A percentile compares a stretch with the other conserved stretches of the same genome.
Evolutionary conservation across 768 basidiomycete genomes (phyloP).

Genomic region (Amanita rimosa): DNA sequence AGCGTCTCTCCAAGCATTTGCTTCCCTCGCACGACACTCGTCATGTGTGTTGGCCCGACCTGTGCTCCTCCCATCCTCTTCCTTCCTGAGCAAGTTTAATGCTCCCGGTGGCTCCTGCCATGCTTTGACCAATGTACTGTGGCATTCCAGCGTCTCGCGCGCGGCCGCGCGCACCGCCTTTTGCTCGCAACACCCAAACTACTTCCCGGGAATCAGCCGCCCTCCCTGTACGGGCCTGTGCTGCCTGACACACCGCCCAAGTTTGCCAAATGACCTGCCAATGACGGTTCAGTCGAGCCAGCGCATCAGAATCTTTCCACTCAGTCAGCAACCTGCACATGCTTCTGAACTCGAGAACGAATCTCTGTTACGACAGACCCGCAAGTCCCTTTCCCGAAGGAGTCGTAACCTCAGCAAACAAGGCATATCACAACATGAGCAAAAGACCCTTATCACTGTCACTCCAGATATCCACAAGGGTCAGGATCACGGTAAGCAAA

Average conservation of each 20-base stretch:
- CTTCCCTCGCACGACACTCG: slow-evolving; percentile 3
- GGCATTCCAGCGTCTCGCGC: slow-evolving; percentile 2
- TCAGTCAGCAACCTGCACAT: slow-evolving; percentile 6
- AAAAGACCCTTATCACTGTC: background rate
- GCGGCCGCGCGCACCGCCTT: slow-evolving; percentile 3
- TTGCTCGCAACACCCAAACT: slow-evolving; percentile 5
- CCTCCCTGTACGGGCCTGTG: slow-evolving; percentile 2
- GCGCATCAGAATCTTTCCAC: slow-evolving; percentile 6
- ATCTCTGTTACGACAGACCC: slow-evolving; percentile 35
- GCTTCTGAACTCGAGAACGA: slow-evolving; percentile 38
- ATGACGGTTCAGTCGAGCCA: slow-evolving; percentile 8
- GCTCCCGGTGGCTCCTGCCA: background rate
- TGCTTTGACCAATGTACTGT: background rate
- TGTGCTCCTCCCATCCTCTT: slow-evolving; percentile 4
- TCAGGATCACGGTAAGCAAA: slow-evolving; percentile 3
- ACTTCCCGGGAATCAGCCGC: background rate
- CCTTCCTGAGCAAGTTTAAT: background rate
- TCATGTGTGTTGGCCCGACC: slow-evolving; percentile 5
- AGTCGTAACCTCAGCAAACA: slow-evolving; percentile 25
- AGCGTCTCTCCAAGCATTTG: slow-evolving; percentile 4
- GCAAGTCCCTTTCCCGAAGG: slow-evolving; percentile 23
- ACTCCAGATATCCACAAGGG: background rate
- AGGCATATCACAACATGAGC: slow-evolving; percentile 14
- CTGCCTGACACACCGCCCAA: background rate
- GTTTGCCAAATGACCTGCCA: slow-evolving; percentile 1